A percentile compares a stretch with the other conserved stretches of the same genome.
These are phyloP conservation scores for Silybum marianum DNA, from an alignment of 129 eudicot genomes.

Conservation along the genomic window DNA sequence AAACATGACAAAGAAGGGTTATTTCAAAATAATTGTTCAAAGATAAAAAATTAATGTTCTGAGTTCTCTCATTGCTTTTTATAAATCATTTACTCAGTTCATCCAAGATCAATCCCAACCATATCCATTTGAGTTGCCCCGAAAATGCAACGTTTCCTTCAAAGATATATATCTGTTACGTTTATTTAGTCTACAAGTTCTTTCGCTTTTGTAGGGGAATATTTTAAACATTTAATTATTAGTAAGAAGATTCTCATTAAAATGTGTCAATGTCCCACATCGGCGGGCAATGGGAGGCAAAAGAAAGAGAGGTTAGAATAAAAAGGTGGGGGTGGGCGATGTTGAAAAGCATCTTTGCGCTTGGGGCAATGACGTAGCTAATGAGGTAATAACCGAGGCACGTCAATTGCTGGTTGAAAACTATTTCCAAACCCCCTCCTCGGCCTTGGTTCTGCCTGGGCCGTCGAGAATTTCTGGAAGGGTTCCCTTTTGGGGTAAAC, in stretches of 20 bases:
- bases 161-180: not conserved
- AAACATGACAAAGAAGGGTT: not conserved
- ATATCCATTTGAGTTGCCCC: no score
- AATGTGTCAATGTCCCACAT: not conserved
- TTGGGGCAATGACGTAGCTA: slow-evolving; percentile 80
- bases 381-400: slow-evolving; percentile 69
- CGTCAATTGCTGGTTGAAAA: slow-evolving; percentile 66
- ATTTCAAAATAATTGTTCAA: not conserved
- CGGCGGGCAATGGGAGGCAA: not conserved
- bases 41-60: not conserved
- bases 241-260: not conserved
- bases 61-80: not conserved
- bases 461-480: slow-evolving; percentile 65
- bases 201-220: not conserved
- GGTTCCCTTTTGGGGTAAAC: slow-evolving; percentile 39
- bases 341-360: slow-evolving; percentile 40
- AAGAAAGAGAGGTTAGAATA: not conserved
- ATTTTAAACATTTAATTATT: not conserved
- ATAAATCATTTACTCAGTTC: not conserved
- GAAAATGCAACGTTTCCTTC: not conserved
- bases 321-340: not conserved
- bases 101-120: no score
- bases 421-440: slow-evolving; percentile 46
- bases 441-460: slow-evolving; percentile 37
- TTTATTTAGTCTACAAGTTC: not conserved